Conservation (phyloP, 2,329 filamentous ascomycete species). For the Sporothrix humicola region DNA sequence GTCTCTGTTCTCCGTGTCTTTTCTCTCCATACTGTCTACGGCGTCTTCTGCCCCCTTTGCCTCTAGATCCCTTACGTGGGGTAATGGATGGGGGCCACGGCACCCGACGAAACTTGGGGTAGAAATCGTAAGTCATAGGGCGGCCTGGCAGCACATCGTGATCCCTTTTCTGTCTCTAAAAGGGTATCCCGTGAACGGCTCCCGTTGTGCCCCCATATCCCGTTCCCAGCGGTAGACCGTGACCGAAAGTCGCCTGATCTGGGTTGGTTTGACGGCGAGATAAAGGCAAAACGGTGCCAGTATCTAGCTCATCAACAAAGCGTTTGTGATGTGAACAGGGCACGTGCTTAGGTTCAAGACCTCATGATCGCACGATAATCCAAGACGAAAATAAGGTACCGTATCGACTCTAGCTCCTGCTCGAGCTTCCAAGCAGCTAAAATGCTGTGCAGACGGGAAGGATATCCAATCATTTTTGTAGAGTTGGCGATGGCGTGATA, state of each 20-base stretch:
- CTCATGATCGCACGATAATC: neutral
- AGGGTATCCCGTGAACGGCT: neutral
- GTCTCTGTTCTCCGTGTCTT: neutral
- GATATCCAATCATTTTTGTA: neutral
- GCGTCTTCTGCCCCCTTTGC: neutral
- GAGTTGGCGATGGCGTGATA: neutral
- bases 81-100: slow-evolving; percentile 4
- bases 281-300: neutral
- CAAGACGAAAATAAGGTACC: neutral
- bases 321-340: neutral
- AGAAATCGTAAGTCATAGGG: neutral
- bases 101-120: neutral
- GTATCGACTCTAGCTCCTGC: too few species aligned
- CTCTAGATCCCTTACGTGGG: slow-evolving; percentile 1
- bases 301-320: neutral
- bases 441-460: neutral
- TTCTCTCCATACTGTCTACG: neutral
- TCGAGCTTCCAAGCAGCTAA: neutral
- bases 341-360: neutral
- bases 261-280: neutral
- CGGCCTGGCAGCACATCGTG: neutral
- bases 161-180: neutral
- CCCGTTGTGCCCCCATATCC: neutral
- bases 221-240: neutral
- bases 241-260: slow-evolving; percentile 6